Evolutionary conservation across 2,329 filamentous ascomycete genomes (phyloP).

Genomic region (Cyphellophora attinorum): DNA sequence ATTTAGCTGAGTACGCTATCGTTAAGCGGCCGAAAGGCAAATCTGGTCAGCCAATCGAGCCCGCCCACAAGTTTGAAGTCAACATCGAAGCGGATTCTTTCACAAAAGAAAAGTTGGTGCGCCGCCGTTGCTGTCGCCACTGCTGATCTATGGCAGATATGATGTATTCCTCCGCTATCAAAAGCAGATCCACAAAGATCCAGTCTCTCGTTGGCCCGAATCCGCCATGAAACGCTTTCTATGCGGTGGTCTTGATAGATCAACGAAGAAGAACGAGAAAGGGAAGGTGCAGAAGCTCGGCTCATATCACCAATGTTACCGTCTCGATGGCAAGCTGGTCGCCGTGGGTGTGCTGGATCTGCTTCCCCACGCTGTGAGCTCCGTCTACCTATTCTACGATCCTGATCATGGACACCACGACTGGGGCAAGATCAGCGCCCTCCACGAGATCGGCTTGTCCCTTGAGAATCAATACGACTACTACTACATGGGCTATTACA

Average conservation of each 20-base stretch:
- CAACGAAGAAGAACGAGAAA: constrained; percentile 23
- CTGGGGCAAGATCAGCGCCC: constrained; percentile 53
- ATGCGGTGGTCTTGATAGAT: constrained; percentile 34
- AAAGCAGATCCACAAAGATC: constrained; percentile 35
- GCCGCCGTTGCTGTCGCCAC: neutral
- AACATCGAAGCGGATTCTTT: constrained; percentile 37
- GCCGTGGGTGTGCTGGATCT: constrained; percentile 40
- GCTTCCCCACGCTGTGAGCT: constrained; percentile 37
- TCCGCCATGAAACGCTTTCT: constrained; percentile 38
- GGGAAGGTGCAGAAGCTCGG: constrained; percentile 34
- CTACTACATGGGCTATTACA: constrained; percentile 62
- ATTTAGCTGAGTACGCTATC: constrained; percentile 34
- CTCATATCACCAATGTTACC: constrained; percentile 42
- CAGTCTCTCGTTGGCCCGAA: constrained; percentile 31
- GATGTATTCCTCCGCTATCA: constrained; percentile 39
- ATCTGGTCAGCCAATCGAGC: constrained; percentile 34
- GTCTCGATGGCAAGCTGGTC: constrained; percentile 38
- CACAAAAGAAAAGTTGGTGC: constrained; percentile 34
- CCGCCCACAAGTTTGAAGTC: constrained; percentile 39
- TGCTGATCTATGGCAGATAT: constrained; percentile 22
- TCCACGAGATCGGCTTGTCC: constrained; percentile 49
- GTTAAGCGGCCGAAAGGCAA: constrained; percentile 33
- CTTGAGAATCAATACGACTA: constrained; percentile 46
- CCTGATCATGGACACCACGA: constrained; percentile 51
- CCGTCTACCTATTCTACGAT: constrained; percentile 48